Base-by-base conservation (phyloP, 441 rosid genomes). In the Omphalea diandra region DNA sequence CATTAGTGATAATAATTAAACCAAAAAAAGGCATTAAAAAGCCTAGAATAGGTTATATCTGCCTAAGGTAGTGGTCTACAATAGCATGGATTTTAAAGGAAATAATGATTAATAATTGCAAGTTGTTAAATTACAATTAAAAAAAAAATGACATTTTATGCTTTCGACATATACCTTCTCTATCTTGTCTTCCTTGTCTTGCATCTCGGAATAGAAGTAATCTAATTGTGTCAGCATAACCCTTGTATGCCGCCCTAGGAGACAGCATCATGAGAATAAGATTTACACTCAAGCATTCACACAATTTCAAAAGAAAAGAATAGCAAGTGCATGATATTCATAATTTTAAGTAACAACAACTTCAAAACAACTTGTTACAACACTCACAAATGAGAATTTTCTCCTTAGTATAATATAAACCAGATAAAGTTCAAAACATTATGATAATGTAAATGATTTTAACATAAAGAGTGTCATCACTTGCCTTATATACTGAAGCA, bases 241-340 rank as follows among this genome's bases (percentile, higher is more conserved):
- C 96, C 79, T 82, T 92, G 72, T 87, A 94, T 57, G 96, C 96
- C 76, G 99, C 99, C 99, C 99, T 94, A 86, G 44, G 70, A 75
- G 38, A 71, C 11, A 35, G 24, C 43, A 70, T 10, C 67, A 65
- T 10, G 59, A 73, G 44, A 68, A 43, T 74, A 68, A 68, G 57
- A n/a, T 33, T 65, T 18, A 7, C 24, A 32, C 53, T 26, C 47
- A 22, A 32, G 69, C 49, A 63, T 32, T 61, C 41, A 38, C 31
- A 58, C 24, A 52, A 6, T 44, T 52, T 32, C 32, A 20, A 15
- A 59, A 26, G n/a, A 72, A 56, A 41, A 33, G 47, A n/a, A 65
- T 38, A 36, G n/a, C 24, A 50, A 67, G 24, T 27, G 26, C 31
- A 54, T 29, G 5, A 12, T 10, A 26, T 53, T n/a, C 17, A 50